Conservation (phyloP, 129 eudicot genomes). For the Mikania micrantha region DNA sequence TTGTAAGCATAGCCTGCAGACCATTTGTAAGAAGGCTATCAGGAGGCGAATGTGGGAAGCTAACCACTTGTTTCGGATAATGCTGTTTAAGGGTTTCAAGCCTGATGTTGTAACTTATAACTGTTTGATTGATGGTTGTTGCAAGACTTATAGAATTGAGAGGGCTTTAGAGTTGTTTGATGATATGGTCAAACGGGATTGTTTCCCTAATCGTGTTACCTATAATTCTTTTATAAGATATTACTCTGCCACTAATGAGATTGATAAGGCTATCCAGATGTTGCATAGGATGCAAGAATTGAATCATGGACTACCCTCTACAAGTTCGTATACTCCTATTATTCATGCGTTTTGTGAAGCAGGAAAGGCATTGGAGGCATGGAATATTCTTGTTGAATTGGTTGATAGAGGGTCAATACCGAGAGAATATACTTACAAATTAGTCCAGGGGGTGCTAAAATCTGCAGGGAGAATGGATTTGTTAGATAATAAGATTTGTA, state of each 20-base stretch:
- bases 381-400: constrained; percentile 58
- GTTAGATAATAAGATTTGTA: constrained; percentile 36
- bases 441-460: constrained; percentile 40
- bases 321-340: constrained; percentile 88
- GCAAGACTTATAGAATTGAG: no score
- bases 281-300: constrained; percentile 55
- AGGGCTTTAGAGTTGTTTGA: constrained; percentile 74
- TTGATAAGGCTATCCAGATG: constrained; percentile 71
- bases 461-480: constrained; percentile 44
- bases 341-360: constrained; percentile 78
- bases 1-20: no score
- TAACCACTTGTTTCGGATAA: constrained; percentile 72
- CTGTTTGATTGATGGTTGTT: no score
- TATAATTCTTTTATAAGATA: constrained; percentile 77
- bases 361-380: constrained; percentile 63
- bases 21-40: no score
- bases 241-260: constrained; percentile 70
- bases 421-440: constrained; percentile 69
- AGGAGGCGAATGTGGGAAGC: constrained; percentile 31
- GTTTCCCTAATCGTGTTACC: constrained; percentile 67
- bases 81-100: constrained; percentile 80
- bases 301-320: constrained; percentile 52
- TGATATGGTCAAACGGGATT: constrained; percentile 62
- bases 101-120: constrained; percentile 21
- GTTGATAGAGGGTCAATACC: constrained; percentile 74